These are phyloP conservation scores for Fimicolochytrium jonesii DNA, from an alignment of 192 early-diverging fungal genomes.

Conservation along the genomic window DNA sequence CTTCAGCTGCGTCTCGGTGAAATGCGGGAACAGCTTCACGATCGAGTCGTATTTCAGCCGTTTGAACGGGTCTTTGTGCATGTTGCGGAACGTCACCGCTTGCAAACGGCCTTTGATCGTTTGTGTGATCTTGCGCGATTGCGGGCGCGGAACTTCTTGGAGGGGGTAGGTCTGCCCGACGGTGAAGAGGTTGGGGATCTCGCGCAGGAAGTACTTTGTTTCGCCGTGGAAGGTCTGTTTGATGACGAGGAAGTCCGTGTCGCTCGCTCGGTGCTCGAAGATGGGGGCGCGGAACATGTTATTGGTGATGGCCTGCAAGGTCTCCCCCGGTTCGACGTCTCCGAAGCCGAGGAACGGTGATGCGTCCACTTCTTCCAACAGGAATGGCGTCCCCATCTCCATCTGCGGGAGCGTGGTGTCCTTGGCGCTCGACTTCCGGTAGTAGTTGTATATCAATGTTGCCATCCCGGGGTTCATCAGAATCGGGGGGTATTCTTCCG, in stretches of 20 bases:
- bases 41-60: slow-evolving; percentile 75
- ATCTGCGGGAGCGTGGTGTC: slow-evolving; percentile 71
- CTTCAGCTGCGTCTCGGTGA: slow-evolving; percentile 79
- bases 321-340: slow-evolving; percentile 86
- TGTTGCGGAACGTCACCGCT: slow-evolving; percentile 77
- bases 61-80: slow-evolving; percentile 73
- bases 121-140: slow-evolving; percentile 86
- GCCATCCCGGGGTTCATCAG: slow-evolving; percentile 94
- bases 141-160: slow-evolving; percentile 91
- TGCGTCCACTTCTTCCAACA: slow-evolving; percentile 82
- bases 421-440: slow-evolving; percentile 79
- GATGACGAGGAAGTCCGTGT: slow-evolving; percentile 84
- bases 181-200: slow-evolving; percentile 75
- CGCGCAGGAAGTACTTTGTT: slow-evolving; percentile 81
- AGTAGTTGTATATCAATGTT: slow-evolving; percentile 90
- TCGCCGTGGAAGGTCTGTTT: slow-evolving; percentile 71
- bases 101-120: slow-evolving; percentile 83
- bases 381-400: slow-evolving; percentile 79
- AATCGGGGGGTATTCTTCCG: slow-evolving; percentile 90
- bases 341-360: slow-evolving; percentile 96
- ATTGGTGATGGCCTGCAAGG: slow-evolving; percentile 85
- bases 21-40: slow-evolving; percentile 77
- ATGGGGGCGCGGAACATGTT: slow-evolving; percentile 92
- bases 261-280: slow-evolving; percentile 65
- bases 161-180: slow-evolving; percentile 93